Percentiles rank a stretch among this genome's conserved stretches.
These are phyloP conservation scores for Dioscorea dumetorum DNA, from an alignment of 106 monocot species.

Conservation along the genomic window DNA sequence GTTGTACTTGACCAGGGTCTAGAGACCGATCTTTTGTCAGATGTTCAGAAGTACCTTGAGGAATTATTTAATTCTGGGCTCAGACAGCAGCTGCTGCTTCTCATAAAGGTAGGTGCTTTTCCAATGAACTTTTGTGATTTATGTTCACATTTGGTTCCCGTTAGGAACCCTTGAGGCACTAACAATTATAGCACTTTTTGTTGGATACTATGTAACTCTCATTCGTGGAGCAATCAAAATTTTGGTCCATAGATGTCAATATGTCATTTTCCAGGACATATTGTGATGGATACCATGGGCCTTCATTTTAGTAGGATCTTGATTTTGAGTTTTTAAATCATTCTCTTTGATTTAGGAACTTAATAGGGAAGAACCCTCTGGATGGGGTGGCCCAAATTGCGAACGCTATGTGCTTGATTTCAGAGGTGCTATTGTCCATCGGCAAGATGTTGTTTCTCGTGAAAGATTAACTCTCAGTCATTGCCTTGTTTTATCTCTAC, in stretches of 20 bases:
- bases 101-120: slow-evolving; percentile 56
- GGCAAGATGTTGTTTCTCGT: slow-evolving; percentile 61
- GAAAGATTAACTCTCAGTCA: slow-evolving; percentile 84
- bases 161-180: background rate
- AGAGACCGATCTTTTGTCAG: slow-evolving; percentile 66
- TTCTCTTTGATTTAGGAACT: slow-evolving; percentile 52
- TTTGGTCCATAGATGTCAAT: no score
- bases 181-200: background rate
- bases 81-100: slow-evolving; percentile 57
- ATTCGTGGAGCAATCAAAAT: no score
- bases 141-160: background rate
- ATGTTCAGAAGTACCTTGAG: slow-evolving; percentile 65
- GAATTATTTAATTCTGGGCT: slow-evolving; percentile 66
- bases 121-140: background rate
- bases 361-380: slow-evolving; percentile 76
- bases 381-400: slow-evolving; percentile 65
- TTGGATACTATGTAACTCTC: no score
- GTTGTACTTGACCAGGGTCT: slow-evolving; percentile 79
- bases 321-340: background rate
- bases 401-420: slow-evolving; percentile 77
- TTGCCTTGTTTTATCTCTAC: slow-evolving; percentile 81
- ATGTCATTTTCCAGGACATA: no score
- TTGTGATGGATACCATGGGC: background rate
- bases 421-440: slow-evolving; percentile 69
- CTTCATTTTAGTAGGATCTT: background rate